These are phyloP conservation scores for Leptographium radiaticola DNA, from an alignment of 2,329 filamentous ascomycete genomes.

Conservation along the genomic window DNA sequence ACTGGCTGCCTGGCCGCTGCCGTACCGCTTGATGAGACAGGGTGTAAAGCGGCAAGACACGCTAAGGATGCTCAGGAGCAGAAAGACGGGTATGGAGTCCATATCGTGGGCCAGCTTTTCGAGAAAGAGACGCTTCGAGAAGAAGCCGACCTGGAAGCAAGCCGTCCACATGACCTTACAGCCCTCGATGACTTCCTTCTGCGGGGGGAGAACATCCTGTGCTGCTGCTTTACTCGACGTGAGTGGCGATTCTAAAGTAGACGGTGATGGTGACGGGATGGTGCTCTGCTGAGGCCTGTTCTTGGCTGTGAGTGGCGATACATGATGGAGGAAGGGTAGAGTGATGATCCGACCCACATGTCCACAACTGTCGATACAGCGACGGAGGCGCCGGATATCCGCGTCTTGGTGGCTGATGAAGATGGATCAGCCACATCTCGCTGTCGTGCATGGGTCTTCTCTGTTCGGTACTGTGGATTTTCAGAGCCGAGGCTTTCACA, in stretches of 20 bases:
- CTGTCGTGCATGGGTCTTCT: not conserved
- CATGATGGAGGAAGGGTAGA: not conserved
- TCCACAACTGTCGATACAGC: not conserved
- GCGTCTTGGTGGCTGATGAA: not conserved
- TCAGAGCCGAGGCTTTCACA: not conserved
- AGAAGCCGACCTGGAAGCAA: constrained; percentile 18
- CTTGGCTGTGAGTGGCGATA: not conserved
- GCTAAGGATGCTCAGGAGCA: constrained; percentile 8
- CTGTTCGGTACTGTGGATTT: not conserved
- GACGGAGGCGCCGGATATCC: not conserved
- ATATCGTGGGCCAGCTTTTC: constrained; percentile 11
- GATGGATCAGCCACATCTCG: not conserved
- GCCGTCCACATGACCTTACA: constrained; percentile 14
- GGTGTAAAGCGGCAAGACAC: constrained; percentile 7
- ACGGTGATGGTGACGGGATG: not conserved
- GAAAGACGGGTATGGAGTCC: constrained; percentile 12
- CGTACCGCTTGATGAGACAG: constrained; percentile 10
- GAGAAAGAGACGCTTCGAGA: constrained; percentile 17
- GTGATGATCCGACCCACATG: not conserved
- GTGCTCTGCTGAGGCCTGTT: not conserved
- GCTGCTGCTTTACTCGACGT: not conserved
- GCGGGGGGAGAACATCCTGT: not conserved
- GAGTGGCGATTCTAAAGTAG: not conserved
- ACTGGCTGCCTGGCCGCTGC: constrained; percentile 4
- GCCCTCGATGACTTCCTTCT: constrained; percentile 14